These are phyloP conservation scores for Pyrenochaeta sp. DNA, from an alignment of 2,329 filamentous ascomycete genomes.

Conservation along the genomic window DNA sequence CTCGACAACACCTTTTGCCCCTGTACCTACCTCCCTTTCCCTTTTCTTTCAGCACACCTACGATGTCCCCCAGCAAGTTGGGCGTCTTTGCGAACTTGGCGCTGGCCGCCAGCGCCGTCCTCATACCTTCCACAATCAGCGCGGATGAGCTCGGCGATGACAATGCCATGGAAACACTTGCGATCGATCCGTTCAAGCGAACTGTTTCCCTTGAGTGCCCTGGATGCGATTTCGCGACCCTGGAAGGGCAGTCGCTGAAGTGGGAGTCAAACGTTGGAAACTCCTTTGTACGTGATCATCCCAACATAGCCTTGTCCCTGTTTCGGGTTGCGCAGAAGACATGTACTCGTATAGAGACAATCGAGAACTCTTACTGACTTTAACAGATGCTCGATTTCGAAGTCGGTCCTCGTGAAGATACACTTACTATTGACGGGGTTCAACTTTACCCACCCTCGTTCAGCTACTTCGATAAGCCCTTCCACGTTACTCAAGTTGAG, in stretches of 20 bases:
- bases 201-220: constrained; percentile 44
- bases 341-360: too few relatives aligned
- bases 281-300: constrained; percentile 38
- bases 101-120: constrained; percentile 46
- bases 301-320: constrained; percentile 3
- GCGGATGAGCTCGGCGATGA: constrained; percentile 39
- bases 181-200: constrained; percentile 42
- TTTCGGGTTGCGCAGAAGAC: too few relatives aligned
- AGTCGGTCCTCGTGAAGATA: constrained; percentile 39
- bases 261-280: constrained; percentile 44
- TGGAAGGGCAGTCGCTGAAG: constrained; percentile 25
- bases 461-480: constrained; percentile 34
- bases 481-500: constrained; percentile 44
- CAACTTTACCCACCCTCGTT: constrained; percentile 50
- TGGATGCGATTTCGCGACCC: constrained; percentile 39
- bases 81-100: constrained; percentile 45
- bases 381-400: constrained; percentile 48
- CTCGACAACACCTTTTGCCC: constrained; percentile 17
- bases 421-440: constrained; percentile 44
- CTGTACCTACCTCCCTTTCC: constrained; percentile 11
- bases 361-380: constrained; percentile 22
- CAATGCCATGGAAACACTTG: constrained; percentile 38
- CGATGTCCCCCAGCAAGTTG: constrained; percentile 41
- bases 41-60: constrained; percentile 21
- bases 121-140: constrained; percentile 42